Percentiles rank a stretch among this genome's conserved stretches.
Evolutionary conservation across 164 flowering plant species (phyloP).

Genomic region (Chimonanthus praecox): DNA sequence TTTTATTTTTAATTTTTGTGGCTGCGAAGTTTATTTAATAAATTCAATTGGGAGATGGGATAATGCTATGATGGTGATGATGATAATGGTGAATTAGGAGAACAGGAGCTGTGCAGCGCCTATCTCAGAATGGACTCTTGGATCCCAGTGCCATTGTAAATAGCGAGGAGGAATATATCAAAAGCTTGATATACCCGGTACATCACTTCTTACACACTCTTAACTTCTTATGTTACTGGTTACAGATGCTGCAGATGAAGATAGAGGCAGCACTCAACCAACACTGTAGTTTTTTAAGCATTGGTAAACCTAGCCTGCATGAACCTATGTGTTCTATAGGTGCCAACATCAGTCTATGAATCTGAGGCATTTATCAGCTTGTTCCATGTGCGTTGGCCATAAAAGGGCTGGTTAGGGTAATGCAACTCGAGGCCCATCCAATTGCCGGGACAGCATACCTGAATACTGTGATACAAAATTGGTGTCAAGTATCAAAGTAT

Average conservation of each 20-base stretch:
- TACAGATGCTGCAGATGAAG: neutral
- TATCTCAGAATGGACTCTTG: conserved; percentile 66
- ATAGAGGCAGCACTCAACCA: neutral
- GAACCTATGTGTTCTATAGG: no score
- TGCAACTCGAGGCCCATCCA: no score
- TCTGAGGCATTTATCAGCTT: no score
- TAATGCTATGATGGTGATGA: no score
- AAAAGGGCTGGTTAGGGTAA: no score
- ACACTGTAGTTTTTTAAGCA: neutral
- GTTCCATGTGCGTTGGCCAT: no score
- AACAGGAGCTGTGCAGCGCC: conserved; percentile 90
- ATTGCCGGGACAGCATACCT: no score
- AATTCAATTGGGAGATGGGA: neutral
- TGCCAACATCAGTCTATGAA: no score
- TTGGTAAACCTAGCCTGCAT: neutral
- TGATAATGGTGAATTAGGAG: neutral
- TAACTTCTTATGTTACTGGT: neutral
- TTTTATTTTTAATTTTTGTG: neutral
- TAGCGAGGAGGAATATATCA: conserved; percentile 71
- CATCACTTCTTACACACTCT: conserved; percentile 10
- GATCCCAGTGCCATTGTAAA: conserved; percentile 60
- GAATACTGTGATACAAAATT: no score
- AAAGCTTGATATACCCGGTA: conserved; percentile 84
- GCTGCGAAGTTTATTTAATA: conserved; percentile 7
- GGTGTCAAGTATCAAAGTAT: no score